Evolutionary conservation across 805 yeast species (phyloP).

Genomic region (Candida dajiaensis): DNA sequence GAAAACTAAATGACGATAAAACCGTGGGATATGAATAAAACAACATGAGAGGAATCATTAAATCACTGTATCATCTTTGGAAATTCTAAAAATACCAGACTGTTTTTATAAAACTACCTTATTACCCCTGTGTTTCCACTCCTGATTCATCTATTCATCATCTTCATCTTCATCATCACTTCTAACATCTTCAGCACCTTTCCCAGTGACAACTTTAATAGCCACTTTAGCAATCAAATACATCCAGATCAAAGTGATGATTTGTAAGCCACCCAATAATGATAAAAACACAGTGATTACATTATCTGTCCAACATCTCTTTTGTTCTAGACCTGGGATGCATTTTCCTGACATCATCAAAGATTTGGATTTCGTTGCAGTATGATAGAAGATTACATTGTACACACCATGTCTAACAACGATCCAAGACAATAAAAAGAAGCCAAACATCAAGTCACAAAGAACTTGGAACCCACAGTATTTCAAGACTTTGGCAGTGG

Average conservation of each 20-base stretch:
- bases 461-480: constrained; percentile 54
- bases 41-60: neutral
- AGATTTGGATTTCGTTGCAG: constrained; percentile 38
- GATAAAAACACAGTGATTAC: constrained; percentile 41
- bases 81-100: neutral
- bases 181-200: constrained; percentile 79
- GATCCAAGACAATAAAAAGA: constrained; percentile 68
- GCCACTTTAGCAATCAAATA: constrained; percentile 67
- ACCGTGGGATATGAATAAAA: neutral
- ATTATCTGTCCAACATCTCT: constrained; percentile 45
- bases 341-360: constrained; percentile 45
- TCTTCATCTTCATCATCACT: constrained; percentile 65
- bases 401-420: constrained; percentile 67
- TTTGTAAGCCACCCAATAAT: constrained; percentile 61
- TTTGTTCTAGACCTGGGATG: constrained; percentile 23
- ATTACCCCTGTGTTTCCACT: neutral
- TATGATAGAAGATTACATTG: constrained; percentile 59
- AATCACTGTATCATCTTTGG: neutral
- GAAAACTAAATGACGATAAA: neutral
- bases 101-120: neutral
- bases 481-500: constrained; percentile 71
- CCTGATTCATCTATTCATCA: neutral
- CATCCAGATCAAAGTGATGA: constrained; percentile 68
- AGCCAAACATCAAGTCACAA: constrained; percentile 66
- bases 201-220: constrained; percentile 61